Conservation (phyloP, 768 basidiomycete species). For the Mycena capillaripes region DNA sequence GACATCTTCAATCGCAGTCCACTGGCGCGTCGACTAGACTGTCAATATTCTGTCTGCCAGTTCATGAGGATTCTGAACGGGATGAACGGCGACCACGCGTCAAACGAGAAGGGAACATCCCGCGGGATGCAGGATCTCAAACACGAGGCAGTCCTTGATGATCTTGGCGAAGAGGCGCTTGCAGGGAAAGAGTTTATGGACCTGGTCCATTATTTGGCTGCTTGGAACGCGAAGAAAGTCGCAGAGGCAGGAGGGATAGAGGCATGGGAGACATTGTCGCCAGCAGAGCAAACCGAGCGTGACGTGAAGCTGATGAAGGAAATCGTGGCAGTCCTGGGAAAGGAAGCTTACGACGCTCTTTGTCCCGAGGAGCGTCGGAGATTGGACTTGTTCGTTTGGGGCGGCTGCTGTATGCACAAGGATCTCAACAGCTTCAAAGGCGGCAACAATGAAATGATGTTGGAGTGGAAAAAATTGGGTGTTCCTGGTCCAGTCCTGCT, state of each 20-base stretch:
- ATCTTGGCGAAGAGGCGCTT: slow-evolving; percentile 36
- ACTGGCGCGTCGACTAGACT: no score
- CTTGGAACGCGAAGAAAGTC: slow-evolving; percentile 40
- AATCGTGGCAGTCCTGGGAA: slow-evolving; percentile 38
- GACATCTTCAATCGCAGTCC: no score
- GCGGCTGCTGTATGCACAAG: no score
- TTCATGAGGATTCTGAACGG: slow-evolving; percentile 32
- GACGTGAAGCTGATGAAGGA: slow-evolving; percentile 36
- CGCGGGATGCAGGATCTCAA: slow-evolving; percentile 35
- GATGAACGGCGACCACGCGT: slow-evolving; percentile 46
- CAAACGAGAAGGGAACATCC: slow-evolving; percentile 37
- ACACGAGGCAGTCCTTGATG: slow-evolving; percentile 20
- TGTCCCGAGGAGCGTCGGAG: slow-evolving; percentile 32
- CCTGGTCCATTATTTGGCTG: slow-evolving; percentile 36
- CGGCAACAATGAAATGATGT: no score
- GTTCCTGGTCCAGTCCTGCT: no score
- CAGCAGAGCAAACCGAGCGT: slow-evolving; percentile 35
- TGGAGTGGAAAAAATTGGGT: no score
- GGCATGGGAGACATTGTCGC: slow-evolving; percentile 40
- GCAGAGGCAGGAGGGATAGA: slow-evolving; percentile 42
- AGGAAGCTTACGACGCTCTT: slow-evolving; percentile 38
- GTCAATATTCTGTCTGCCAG: background rate
- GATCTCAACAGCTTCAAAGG: no score
- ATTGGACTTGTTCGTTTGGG: slow-evolving; percentile 49
- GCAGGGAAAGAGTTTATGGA: slow-evolving; percentile 25